Evolutionary conservation across 202 grass and related monocot species (phyloP).

Genomic region (Brachypodium distachyon): DNA sequence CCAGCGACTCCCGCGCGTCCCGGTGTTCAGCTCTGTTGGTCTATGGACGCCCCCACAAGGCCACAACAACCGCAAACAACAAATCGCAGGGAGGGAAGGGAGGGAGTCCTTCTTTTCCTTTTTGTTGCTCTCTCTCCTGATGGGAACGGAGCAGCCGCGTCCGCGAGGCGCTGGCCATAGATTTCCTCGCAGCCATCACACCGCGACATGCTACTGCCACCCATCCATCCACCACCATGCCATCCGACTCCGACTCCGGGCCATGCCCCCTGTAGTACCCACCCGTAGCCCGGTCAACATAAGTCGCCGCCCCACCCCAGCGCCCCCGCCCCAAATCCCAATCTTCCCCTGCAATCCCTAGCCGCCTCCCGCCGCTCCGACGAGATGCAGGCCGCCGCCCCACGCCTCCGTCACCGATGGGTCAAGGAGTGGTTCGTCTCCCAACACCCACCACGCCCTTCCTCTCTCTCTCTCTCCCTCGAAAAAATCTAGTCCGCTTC

Average conservation of each 20-base stretch:
- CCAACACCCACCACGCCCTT: neutral
- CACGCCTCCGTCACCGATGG: constrained; percentile 51
- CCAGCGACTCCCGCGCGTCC: too few species aligned
- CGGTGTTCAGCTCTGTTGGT: too few species aligned
- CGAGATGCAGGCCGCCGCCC: constrained; percentile 35
- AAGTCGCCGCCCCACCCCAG: neutral
- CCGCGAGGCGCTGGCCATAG: constrained; percentile 4
- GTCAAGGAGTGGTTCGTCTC: constrained; percentile 64
- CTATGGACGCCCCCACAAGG: neutral
- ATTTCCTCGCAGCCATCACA: neutral
- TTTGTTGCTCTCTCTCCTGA: neutral
- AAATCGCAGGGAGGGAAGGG: too few species aligned
- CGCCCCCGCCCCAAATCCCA: neutral
- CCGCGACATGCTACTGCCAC: neutral
- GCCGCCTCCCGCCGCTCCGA: neutral
- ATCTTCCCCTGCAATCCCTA: neutral
- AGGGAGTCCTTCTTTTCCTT: neutral
- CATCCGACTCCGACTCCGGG: constrained; percentile 4
- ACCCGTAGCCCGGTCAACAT: neutral
- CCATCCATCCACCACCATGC: constrained; percentile 5
- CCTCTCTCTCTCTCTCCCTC: neutral
- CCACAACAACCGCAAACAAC: neutral
- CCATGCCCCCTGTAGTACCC: neutral
- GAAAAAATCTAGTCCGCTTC: neutral
- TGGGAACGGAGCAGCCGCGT: neutral